phyloP scores from a whole-genome alignment of 2,329 filamentous ascomycete species.

The Penicillium janthinellum region DNA sequence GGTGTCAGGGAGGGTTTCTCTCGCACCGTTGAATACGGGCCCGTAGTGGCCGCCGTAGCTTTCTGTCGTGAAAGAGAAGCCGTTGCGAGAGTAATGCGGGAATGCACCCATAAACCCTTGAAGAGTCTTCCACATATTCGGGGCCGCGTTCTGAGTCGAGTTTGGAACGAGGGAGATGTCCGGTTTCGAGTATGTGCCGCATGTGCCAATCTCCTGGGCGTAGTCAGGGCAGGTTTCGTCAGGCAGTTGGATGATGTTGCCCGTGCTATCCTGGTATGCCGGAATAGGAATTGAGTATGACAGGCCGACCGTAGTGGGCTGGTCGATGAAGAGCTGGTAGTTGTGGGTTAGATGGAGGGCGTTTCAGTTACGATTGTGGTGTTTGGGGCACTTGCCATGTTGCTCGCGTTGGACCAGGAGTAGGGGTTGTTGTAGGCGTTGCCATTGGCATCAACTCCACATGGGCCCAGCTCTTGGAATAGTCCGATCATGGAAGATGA shows the following conservation, averaged over 20 bases:
- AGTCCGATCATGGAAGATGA: slow-evolving; percentile 39
- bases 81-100: slow-evolving; percentile 52
- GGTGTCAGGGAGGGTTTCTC: background rate
- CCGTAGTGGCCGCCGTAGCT: slow-evolving; percentile 62
- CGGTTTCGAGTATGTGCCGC: slow-evolving; percentile 59
- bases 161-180: slow-evolving; percentile 56
- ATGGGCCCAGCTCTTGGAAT: slow-evolving; percentile 39
- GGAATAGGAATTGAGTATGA: slow-evolving; percentile 24
- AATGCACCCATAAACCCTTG: slow-evolving; percentile 67
- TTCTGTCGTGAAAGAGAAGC: slow-evolving; percentile 59
- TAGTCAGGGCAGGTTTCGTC: slow-evolving; percentile 19
- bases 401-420: slow-evolving; percentile 26
- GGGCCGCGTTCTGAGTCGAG: slow-evolving; percentile 55
- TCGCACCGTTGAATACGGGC: slow-evolving; percentile 52
- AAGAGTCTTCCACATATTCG: slow-evolving; percentile 62
- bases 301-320: slow-evolving; percentile 25
- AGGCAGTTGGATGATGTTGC: slow-evolving; percentile 17
- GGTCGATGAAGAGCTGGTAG: slow-evolving; percentile 25
- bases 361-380: background rate
- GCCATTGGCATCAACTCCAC: slow-evolving; percentile 25
- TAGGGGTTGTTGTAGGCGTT: slow-evolving; percentile 26
- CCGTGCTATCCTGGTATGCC: slow-evolving; percentile 12
- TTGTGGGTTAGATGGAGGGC: background rate
- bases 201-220: slow-evolving; percentile 32
- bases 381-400: slow-evolving; percentile 16